These are phyloP conservation scores for Chlorella sp. DNA, from an alignment of 139 green algal species.

Conservation along the genomic window DNA sequence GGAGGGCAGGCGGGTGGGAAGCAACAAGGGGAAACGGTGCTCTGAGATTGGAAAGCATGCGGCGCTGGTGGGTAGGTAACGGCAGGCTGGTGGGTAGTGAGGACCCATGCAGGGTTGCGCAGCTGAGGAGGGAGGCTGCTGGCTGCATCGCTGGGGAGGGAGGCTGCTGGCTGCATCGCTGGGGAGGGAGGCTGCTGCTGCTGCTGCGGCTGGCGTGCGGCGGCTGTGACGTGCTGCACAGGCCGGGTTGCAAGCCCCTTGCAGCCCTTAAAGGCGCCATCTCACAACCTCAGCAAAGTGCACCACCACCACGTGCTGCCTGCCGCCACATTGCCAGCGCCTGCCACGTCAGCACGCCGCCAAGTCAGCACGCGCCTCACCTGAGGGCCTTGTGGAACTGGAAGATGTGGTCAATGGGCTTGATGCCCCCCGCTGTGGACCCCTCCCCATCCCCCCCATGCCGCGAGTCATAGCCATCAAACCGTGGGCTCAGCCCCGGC, in stretches of 20 bases:
- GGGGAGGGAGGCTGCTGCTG: background rate
- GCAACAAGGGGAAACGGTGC: background rate
- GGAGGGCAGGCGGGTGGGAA: background rate
- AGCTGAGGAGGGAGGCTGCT: background rate
- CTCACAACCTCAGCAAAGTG: background rate
- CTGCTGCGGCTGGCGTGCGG: too few relatives aligned
- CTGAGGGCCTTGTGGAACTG: slow-evolving; percentile 74
- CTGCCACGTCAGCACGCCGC: background rate
- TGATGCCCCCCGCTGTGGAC: background rate
- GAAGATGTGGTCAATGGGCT: slow-evolving; percentile 99
- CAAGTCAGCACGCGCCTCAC: background rate
- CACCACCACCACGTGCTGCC: background rate
- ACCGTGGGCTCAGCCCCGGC: slow-evolving; percentile 24
- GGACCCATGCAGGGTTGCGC: background rate
- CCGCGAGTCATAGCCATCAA: background rate
- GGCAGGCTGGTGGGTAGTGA: background rate
- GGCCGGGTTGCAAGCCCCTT: background rate
- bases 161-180: background rate
- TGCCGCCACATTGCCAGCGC: background rate
- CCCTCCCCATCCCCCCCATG: background rate
- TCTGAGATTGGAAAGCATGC: background rate
- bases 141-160: background rate
- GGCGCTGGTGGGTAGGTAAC: background rate
- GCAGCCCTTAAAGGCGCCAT: too few relatives aligned
- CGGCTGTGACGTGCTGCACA: background rate